phyloP scores from a whole-genome alignment of 2,329 filamentous ascomycete species.

The Cladosporium colombiae region DNA sequence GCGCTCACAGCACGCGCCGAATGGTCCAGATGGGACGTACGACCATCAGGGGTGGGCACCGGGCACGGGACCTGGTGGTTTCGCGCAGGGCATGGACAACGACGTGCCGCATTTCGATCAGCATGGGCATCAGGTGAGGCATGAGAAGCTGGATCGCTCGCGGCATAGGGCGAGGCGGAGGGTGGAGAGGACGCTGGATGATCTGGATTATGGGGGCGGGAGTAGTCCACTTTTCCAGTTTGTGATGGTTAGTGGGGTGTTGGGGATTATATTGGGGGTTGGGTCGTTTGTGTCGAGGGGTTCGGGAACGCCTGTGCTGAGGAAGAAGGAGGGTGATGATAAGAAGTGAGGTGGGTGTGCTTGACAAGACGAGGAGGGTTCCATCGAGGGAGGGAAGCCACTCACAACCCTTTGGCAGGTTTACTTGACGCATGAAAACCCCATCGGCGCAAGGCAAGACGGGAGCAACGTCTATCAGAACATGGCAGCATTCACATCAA shows the following conservation, averaged over 20 bases:
- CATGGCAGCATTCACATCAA: background rate
- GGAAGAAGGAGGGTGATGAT: constrained; percentile 16
- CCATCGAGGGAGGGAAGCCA: background rate
- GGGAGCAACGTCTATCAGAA: background rate
- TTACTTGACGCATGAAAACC: too few species aligned
- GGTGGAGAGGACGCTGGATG: constrained; percentile 25
- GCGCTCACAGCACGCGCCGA: constrained; percentile 48
- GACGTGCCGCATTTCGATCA: constrained; percentile 79
- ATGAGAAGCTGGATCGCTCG: constrained; percentile 55
- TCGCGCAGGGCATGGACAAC: constrained; percentile 57
- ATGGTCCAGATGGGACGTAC: constrained; percentile 30
- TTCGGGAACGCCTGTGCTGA: background rate
- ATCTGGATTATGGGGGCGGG: constrained; percentile 27
- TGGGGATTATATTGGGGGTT: constrained; percentile 32
- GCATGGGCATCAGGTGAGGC: constrained; percentile 70
- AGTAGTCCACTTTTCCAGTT: constrained; percentile 35
- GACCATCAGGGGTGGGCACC: constrained; percentile 23
- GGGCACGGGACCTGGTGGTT: constrained; percentile 51
- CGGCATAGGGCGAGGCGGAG: constrained; percentile 28
- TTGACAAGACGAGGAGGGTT: background rate
- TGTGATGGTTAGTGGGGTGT: constrained; percentile 35
- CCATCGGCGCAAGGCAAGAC: background rate
- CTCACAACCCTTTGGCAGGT: too few species aligned
- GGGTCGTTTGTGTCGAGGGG: constrained; percentile 24
- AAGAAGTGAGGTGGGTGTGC: background rate